Evolutionary conservation across 2,329 filamentous ascomycete genomes (phyloP).

Genomic region (Pochonia chlamydosporia): DNA sequence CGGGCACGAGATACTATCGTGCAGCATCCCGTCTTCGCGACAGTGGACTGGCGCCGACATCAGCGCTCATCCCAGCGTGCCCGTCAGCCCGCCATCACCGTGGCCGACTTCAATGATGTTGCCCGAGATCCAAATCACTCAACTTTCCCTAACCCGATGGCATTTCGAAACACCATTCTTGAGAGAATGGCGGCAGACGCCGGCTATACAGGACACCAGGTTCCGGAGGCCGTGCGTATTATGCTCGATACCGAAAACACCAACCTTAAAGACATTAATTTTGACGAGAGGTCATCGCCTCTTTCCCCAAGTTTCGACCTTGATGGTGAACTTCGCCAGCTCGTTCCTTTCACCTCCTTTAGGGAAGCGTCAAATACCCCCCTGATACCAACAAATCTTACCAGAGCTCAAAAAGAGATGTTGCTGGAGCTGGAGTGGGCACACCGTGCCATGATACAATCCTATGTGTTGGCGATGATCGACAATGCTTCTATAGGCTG

Average conservation of each 20-base stretch:
- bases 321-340: neutral
- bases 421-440: conserved; percentile 64
- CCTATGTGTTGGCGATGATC: conserved; percentile 59
- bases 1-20: conserved; percentile 37
- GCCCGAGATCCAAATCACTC: conserved; percentile 18
- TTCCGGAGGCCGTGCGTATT: conserved; percentile 27
- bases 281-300: conserved; percentile 23
- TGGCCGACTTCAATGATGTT: conserved; percentile 18
- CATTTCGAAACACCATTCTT: conserved; percentile 15
- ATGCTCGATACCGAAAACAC: conserved; percentile 29
- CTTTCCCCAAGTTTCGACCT: neutral
- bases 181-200: conserved; percentile 32
- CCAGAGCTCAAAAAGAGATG: conserved; percentile 61
- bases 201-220: conserved; percentile 24
- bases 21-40: conserved; percentile 29
- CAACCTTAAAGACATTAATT: conserved; percentile 22
- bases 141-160: conserved; percentile 13
- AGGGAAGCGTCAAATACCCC: conserved; percentile 13
- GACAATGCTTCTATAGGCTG: conserved; percentile 44
- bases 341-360: conserved; percentile 10
- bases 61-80: neutral
- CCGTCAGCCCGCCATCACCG: neutral
- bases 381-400: conserved; percentile 51
- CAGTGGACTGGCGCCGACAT: conserved; percentile 21
- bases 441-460: conserved; percentile 61